Base-by-base conservation (phyloP, 2,329 filamentous ascomycete species). In the Colletotrichum zoysiae region DNA sequence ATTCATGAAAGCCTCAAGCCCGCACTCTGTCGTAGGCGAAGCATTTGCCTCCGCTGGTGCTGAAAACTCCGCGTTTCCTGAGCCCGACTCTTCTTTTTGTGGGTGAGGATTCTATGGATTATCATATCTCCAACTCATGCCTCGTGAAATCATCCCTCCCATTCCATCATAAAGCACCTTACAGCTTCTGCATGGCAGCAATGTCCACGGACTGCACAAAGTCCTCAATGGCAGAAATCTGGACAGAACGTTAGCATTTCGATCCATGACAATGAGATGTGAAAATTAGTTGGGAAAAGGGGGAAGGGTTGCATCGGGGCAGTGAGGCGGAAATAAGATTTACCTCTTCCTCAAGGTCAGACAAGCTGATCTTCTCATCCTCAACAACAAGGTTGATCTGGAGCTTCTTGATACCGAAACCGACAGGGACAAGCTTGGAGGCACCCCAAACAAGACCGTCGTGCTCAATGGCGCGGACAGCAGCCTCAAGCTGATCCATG, bases 371-470 rank as follows among this genome's bases (percentile, higher is more conserved):
- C 90, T 98, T 98, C 77, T 98, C 95, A 83, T 99, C 96, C 89
- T 98, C 96, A 76, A 98, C 87, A 78, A 98, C 95, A 78, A 98
- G 86, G 92, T 94, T 98, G 88, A 99, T 97, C 90, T 98, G 95
- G 75, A 99, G 91, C 91, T 98, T 98, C 90, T 93, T 96, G 89
- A 99, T 97, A 89, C 96, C 96, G 89, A 94, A 99, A 80, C 95
- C 95, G 79, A 99, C 92, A 76, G 95, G 84, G 64, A 97, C 92
- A 76, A 97, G 88, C 89, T 96, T 93, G 83, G 93, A 95, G 76
- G 88, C 91, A 91, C 95, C 95, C 96, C 96, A 99, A 75, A 97
- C 91, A 74, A 99, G 93, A 86, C 96, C 96, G 61, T 98, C 95
- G 89, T 93, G 91, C 85, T 95, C 90, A 78, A 98, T 95, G 76